A percentile compares a stretch with the other conserved stretches of the same genome.
phyloP scores from a whole-genome alignment of 352 stramenopile species.

The Phytophthora pluvialis region DNA sequence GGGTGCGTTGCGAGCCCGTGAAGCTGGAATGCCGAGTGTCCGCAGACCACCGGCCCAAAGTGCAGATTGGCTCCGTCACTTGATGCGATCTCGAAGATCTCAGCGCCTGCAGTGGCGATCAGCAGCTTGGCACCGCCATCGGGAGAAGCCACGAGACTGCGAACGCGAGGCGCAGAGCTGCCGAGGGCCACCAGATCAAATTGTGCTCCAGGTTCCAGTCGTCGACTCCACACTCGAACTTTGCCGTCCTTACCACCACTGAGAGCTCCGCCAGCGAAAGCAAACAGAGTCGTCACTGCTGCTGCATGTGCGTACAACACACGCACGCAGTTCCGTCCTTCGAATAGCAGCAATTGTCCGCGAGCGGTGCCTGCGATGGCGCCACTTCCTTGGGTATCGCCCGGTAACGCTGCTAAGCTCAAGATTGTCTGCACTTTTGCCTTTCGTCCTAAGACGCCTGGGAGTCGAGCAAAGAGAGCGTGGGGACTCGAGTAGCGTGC shows the following conservation, averaged over 20 bases:
- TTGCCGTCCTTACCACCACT: conserved; percentile 80
- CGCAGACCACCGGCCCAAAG: conserved; percentile 80
- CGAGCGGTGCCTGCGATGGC: conserved; percentile 73
- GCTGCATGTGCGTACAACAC: conserved; percentile 71
- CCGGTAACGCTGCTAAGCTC: conserved; percentile 53
- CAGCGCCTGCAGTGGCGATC: conserved; percentile 84
- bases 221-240: conserved; percentile 79
- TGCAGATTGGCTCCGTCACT: conserved; percentile 83
- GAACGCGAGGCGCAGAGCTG: conserved; percentile 58
- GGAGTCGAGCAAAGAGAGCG: conserved; percentile 54
- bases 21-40: conserved; percentile 84
- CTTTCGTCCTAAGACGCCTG: conserved; percentile 71
- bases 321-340: conserved; percentile 77
- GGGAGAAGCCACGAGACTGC: conserved; percentile 65
- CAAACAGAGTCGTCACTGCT: conserved; percentile 63
- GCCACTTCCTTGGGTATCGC: conserved; percentile 48
- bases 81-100: conserved; percentile 89
- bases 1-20: conserved; percentile 81
- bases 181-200: conserved; percentile 79
- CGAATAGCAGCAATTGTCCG: conserved; percentile 82
- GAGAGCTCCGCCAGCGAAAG: conserved; percentile 63
- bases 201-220: conserved; percentile 70
- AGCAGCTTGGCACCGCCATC: conserved; percentile 83
- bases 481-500: conserved; percentile 56
- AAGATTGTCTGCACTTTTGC: conserved; percentile 74